A percentile compares a stretch with the other conserved stretches of the same genome.
These are phyloP conservation scores for Ophiosphaerella korrae DNA, from an alignment of 2,329 filamentous ascomycete species.

Conservation along the genomic window DNA sequence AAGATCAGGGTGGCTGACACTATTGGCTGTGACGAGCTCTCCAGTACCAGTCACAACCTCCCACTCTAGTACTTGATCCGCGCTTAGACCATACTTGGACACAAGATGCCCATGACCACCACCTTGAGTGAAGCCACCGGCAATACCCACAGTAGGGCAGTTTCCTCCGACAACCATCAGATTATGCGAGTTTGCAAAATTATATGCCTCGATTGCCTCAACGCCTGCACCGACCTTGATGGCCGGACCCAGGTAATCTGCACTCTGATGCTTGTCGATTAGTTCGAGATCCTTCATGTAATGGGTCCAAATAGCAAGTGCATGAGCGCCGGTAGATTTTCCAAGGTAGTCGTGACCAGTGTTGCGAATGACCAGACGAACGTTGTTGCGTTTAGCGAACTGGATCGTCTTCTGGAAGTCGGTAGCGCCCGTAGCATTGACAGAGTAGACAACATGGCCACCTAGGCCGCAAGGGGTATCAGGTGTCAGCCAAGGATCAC, in stretches of 20 bases:
- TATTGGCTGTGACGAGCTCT: conserved; percentile 15
- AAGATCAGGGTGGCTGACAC: conserved; percentile 13
- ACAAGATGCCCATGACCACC: conserved; percentile 59
- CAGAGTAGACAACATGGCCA: conserved; percentile 4
- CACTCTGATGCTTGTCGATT: conserved; percentile 10
- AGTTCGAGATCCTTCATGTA: conserved; percentile 25
- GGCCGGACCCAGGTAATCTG: conserved; percentile 21
- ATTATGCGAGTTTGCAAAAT: not conserved
- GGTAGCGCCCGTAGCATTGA: conserved; percentile 1
- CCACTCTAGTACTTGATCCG: conserved; percentile 25
- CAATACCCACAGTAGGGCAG: conserved; percentile 53
- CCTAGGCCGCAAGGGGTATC: conserved; percentile 14
- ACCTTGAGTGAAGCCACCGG: conserved; percentile 40
- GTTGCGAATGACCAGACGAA: conserved; percentile 25
- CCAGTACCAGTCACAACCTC: conserved; percentile 28
- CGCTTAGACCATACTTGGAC: conserved; percentile 8
- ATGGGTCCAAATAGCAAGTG: conserved; percentile 33
- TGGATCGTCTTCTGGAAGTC: conserved; percentile 4
- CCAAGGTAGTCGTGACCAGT: conserved; percentile 26
- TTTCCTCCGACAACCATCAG: conserved; percentile 6
- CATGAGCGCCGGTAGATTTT: conserved; percentile 24
- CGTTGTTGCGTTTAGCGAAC: conserved; percentile 17
- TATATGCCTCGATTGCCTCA: not conserved
- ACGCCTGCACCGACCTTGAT: conserved; percentile 29
- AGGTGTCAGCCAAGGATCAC: conserved; percentile 6